phyloP scores from a whole-genome alignment of 169 alveolate species.

The Miamiensis avidus region DNA sequence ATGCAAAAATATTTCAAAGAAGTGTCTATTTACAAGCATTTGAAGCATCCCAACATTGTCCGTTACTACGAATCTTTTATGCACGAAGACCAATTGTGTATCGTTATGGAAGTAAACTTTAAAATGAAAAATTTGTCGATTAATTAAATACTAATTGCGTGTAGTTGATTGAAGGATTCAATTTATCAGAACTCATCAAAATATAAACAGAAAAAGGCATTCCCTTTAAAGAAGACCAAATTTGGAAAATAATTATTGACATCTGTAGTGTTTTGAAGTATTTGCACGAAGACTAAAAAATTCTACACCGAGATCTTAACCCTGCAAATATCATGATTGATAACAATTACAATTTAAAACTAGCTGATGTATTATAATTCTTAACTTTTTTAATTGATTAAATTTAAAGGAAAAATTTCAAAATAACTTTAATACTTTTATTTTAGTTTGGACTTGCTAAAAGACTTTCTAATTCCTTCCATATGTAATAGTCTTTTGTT shows the following conservation, averaged over 20 bases:
- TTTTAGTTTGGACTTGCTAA: conserved; percentile 76
- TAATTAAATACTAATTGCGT: too few relatives aligned
- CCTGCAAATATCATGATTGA: conserved; percentile 85
- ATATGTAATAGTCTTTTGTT: conserved; percentile 72
- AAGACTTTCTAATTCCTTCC: conserved; percentile 52
- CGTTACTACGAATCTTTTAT: conserved; percentile 70
- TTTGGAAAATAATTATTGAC: conserved; percentile 69
- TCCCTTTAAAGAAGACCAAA: conserved; percentile 69
- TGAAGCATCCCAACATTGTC: conserved; percentile 81
- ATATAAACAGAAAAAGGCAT: conserved; percentile 66
- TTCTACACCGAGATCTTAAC: conserved; percentile 82
- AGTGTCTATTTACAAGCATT: conserved; percentile 60
- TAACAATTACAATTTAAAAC: conserved; percentile 66
- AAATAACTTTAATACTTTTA: too few relatives aligned
- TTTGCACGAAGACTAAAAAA: conserved; percentile 72
- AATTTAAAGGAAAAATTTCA: not conserved
- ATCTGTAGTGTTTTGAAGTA: conserved; percentile 72
- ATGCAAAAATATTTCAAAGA: conserved; percentile 61
- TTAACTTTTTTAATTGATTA: too few relatives aligned
- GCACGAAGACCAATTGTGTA: conserved; percentile 63
- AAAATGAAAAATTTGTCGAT: not conserved
- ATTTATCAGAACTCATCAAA: conserved; percentile 73
- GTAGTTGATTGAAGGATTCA: conserved; percentile 65
- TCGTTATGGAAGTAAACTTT: conserved; percentile 69
- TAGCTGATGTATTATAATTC: conserved; percentile 53